Percentiles rank a stretch among this genome's conserved stretches.
These are phyloP conservation scores for Rhododendron williamsianum DNA, from an alignment of 148 eudicot species.

Conservation along the genomic window DNA sequence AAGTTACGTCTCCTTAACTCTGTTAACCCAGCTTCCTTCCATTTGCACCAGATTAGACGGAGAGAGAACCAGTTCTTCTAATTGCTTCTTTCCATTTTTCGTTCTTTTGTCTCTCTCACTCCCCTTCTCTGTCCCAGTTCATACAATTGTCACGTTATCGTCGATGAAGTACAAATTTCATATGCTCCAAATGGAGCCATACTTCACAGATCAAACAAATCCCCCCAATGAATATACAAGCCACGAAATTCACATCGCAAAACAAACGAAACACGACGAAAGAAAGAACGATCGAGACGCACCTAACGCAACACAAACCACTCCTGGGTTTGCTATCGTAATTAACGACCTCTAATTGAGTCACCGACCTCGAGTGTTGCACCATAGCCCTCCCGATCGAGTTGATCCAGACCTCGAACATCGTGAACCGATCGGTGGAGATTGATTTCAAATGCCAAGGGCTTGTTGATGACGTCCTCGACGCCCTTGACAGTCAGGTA, in stretches of 20 bases:
- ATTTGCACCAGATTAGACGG: too few relatives aligned
- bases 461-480: constrained; percentile 60
- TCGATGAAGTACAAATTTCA: too few relatives aligned
- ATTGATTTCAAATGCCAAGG: constrained; percentile 53
- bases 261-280: not conserved
- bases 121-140: too few relatives aligned
- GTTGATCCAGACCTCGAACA: constrained; percentile 90
- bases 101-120: too few relatives aligned
- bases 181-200: too few relatives aligned
- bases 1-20: too few relatives aligned
- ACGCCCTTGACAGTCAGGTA: constrained; percentile 76
- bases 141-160: too few relatives aligned
- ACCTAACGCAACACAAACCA: not conserved
- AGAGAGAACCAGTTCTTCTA: too few relatives aligned
- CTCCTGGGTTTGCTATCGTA: constrained; percentile 27
- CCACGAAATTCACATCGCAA: not conserved
- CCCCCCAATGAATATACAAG: not conserved
- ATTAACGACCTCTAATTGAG: constrained; percentile 54
- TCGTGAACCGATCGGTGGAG: constrained; percentile 50
- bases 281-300: not conserved
- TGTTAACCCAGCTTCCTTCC: too few relatives aligned
- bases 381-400: constrained; percentile 82
- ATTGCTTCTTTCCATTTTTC: too few relatives aligned
- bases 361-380: constrained; percentile 66
- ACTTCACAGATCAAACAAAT: too few relatives aligned